phyloP scores from a whole-genome alignment of 805 yeast genomes.

The Pichia heedii region DNA sequence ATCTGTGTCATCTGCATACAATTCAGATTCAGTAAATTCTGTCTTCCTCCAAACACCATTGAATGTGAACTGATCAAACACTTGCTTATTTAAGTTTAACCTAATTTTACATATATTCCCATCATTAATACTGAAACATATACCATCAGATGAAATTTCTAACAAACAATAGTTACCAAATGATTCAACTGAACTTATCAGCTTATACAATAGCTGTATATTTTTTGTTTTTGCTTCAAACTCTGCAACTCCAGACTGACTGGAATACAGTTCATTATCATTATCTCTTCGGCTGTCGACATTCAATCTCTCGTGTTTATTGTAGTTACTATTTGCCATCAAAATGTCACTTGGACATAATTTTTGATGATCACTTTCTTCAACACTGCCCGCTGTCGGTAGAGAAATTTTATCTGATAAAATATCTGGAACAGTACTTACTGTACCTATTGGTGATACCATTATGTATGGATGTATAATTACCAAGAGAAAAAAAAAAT shows the following conservation, averaged over 20 bases:
- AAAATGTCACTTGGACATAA: neutral
- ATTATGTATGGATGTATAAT: neutral
- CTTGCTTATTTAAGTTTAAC: slow-evolving; percentile 29
- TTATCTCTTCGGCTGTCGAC: neutral
- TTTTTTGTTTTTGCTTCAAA: slow-evolving; percentile 24
- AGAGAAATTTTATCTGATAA: neutral
- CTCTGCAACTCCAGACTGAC: neutral
- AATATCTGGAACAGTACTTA: neutral
- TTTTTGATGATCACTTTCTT: neutral
- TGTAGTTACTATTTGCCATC: neutral
- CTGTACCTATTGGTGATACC: neutral
- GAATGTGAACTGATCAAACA: slow-evolving; percentile 29
- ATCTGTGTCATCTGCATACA: slow-evolving; percentile 8
- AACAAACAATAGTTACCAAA: slow-evolving; percentile 24
- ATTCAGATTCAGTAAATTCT: neutral
- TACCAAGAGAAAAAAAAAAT: too few relatives aligned
- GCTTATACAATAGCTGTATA: slow-evolving; percentile 18
- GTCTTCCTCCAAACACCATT: slow-evolving; percentile 8
- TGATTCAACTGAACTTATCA: slow-evolving; percentile 21
- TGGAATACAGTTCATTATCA: too few relatives aligned
- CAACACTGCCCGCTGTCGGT: neutral
- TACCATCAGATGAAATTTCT: slow-evolving; percentile 39
- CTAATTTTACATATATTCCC: slow-evolving; percentile 33
- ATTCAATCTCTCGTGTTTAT: neutral
- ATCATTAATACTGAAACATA: slow-evolving; percentile 41